Conservation (phyloP, 306 rosid species). For the Casuarina glauca region DNA sequence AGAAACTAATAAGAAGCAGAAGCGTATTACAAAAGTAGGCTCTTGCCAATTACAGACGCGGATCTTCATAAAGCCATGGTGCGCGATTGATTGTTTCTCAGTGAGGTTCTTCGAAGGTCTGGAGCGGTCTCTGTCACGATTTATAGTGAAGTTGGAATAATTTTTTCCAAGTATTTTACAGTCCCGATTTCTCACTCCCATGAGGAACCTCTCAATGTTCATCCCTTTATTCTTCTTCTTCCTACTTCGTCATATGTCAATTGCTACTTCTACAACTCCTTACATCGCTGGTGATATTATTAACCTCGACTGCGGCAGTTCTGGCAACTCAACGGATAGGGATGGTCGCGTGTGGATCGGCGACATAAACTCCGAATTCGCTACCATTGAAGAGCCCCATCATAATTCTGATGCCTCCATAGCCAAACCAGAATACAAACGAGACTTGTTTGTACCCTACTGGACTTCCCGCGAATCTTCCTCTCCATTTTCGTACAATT, state of each 20-base stretch:
- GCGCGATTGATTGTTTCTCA: too few species aligned
- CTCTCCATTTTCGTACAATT: neutral
- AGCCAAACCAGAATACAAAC: neutral
- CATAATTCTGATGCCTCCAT: slow-evolving; percentile 14
- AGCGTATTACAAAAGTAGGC: too few species aligned
- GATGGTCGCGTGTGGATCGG: neutral
- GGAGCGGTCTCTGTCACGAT: too few species aligned
- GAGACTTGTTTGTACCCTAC: slow-evolving; percentile 26
- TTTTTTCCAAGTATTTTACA: neutral
- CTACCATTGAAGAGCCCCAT: neutral
- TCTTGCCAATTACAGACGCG: too few species aligned
- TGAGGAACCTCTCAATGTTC: neutral
- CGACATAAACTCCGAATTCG: neutral
- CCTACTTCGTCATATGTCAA: neutral
- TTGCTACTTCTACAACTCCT: neutral
- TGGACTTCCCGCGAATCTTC: slow-evolving; percentile 27
- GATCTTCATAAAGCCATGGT: too few species aligned
- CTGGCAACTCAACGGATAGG: neutral
- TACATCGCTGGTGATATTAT: neutral
- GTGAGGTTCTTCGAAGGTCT: too few species aligned
- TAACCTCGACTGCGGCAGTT: slow-evolving; percentile 3
- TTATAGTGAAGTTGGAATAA: neutral
- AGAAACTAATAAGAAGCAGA: too few species aligned
- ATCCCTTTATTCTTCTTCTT: neutral
- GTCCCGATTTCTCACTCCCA: neutral